Base-by-base conservation (phyloP, 371 early-diverging fungal genomes). In the Actinomortierella ambigua region DNA sequence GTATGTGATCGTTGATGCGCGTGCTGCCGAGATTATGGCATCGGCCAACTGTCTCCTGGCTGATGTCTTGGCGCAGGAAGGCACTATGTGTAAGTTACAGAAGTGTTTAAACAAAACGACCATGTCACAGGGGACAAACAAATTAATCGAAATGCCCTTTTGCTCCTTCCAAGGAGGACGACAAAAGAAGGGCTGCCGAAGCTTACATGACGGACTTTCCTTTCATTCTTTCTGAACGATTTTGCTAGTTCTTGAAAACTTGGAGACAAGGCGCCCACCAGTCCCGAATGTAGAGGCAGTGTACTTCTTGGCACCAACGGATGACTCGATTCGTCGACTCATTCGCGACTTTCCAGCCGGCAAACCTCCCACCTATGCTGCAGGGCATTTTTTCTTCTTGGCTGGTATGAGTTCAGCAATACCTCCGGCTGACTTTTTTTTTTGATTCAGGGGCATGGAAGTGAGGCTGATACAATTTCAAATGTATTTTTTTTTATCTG, bases 51-150 rank as follows among this genome's bases (percentile, higher is more conserved):
- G 95, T 73, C 90, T 92, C 76, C 90, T 94, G 90, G 88, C 88
- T 48, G 95, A 97, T 57, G 90, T 98, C 65, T 79, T 95, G 22
- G 95, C 96, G 59, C 95, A 96, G 66, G 95, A 96, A 63, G 95
- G 98, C 46, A 93, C 92, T 39, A 73, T 73, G 75, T 80, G 92
- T 91, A 85, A 77, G 80, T 67, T 18, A 49, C 20, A 26, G 24
- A 27, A 20, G 26, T 44, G 50, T n/a, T 34, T 50, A 48, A 18
- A 43, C 40, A 18, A 48, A 29, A 34, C 20, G 28, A 18, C 41
- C 20, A 27, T 28, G 41, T 8, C 8, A 41, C 41, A 41, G 9
- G 41, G 15, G 41, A 41, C 41, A 41, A 41, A 41, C 41, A 41
- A 41, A 9, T 15, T 8, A 41, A 8, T 15, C 41, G 15, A 41